Base-by-base conservation (phyloP, 192 early-diverging fungal species). In the Linnemannia schmuckeri region DNA sequence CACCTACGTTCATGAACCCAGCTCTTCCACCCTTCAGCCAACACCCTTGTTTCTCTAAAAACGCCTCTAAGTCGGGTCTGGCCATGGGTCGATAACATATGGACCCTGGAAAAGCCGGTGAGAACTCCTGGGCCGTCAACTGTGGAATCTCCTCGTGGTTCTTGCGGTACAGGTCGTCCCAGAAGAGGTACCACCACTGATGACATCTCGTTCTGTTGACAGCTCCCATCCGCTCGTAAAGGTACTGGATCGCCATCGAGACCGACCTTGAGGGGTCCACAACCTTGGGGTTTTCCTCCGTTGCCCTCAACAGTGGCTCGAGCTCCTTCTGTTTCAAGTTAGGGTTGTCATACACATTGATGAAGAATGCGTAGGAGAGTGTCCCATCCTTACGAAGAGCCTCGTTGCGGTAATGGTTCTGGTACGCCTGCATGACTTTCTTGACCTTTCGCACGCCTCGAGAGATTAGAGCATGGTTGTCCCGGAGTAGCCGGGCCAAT, bases 151-250 rank as follows among this genome's bases (percentile, higher is more conserved):
- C 79, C 12, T 82, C 54, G 37, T 79, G 83, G 79, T 94, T 93
- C n/a, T 93, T 89, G 7, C 93, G 88, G 74, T 92, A 94, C 3
- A 94, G 75, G 55, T 94, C 94, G 71, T 94, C 94, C 93, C 93
- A 94, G 78, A 94, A 94, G 24, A 94, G 81, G 57, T 93, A 94
- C 94, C 94, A 94, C 89, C 89, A 89, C 73, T 89, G 89, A 74
- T 89, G 89, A n/a, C 82, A 83, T 38, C 82, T 71, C 7, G 87
- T 81, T 47, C 82, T 61, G 57, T 89, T 87, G 22, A 88, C 89
- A 0, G 80, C 79, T 2, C 76, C 61, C 83, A 90, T 90, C 8
- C 89, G 82, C 75, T 91, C 88, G 69, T 88, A 90, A 20, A 91
- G 70, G 57, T 78, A 88, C n/a, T 76, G 46, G 40, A 91, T 75